Base-by-base conservation (phyloP, 1,284 basidiomycete genomes). In the Meira nashicola region DNA sequence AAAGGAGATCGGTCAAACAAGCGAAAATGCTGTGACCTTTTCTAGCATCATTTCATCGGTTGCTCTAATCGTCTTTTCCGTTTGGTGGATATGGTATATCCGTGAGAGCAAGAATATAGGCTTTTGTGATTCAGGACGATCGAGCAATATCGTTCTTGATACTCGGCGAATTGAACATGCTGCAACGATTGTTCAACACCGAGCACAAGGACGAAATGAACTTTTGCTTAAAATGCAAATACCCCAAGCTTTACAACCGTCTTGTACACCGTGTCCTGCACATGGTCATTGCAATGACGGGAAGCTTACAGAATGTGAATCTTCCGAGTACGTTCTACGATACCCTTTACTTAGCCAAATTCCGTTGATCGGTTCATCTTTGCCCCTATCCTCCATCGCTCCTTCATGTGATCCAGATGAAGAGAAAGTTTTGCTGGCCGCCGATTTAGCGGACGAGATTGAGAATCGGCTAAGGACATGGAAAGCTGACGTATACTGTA, bases 341-440 rank as follows among this genome's bases (percentile, higher is more conserved):
- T 57, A 61, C 25, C 62, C 67, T 14, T 28, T 63, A 14, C 53
- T 62, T 14, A 62, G 62, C 28, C 60, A 63, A 9, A 19, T 76
- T 9, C 75, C 75, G 1, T 44, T 75, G 15, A 38, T 63, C 14
- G 50, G 48, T 0, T 54, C 25, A 4, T 17, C 62, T 19, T 54
- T 75, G 7, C 75, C 75, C 6, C 63, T 72, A 4, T 47, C 59
- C 33, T 60, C 48, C 60, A 58, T 59, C 0, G 40, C 55, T 2
- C 65, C 70, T 0, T 43, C 41, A 17, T 76, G 74, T 58, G 60
- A 66, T 17, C 73, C 74, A 0, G 74, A 76, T 60, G 70, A 73
- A 47, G 66, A 70, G 53, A 75, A 76, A 65, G 65, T 73, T 6
- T 60, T 74, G 14, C 66, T 76, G 9, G 74, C 71, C 0, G 60